Evolutionary conservation across 345 rosid species (phyloP).

Genomic region (Turnera subulata): DNA sequence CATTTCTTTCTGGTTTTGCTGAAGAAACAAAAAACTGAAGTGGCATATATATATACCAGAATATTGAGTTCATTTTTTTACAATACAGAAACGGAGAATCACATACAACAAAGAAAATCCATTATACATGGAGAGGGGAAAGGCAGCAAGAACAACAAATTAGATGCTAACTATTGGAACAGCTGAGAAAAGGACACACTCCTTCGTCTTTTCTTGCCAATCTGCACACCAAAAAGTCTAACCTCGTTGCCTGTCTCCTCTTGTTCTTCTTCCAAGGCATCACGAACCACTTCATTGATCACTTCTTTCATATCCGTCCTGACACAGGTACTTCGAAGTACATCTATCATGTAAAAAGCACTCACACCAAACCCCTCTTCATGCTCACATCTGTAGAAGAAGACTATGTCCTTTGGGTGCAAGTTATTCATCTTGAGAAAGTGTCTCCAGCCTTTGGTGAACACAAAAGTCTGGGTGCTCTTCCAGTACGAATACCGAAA

Average conservation of each 20-base stretch:
- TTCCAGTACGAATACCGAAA: slow-evolving; percentile 21
- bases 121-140: too few relatives aligned
- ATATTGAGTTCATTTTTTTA: too few relatives aligned
- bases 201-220: slow-evolving; percentile 1
- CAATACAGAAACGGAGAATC: too few relatives aligned
- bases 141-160: too few relatives aligned
- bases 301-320: neutral
- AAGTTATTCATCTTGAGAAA: slow-evolving; percentile 21
- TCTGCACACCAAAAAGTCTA: slow-evolving; percentile 12
- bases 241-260: slow-evolving; percentile 6
- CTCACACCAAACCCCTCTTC: neutral
- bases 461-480: slow-evolving; percentile 9
- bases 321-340: neutral
- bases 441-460: slow-evolving; percentile 24
- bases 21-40: too few relatives aligned
- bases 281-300: neutral
- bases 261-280: neutral
- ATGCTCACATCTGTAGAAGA: slow-evolving; percentile 14
- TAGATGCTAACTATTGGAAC: too few relatives aligned
- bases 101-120: too few relatives aligned
- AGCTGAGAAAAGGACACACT: too few relatives aligned
- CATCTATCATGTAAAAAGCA: slow-evolving; percentile 22
- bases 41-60: too few relatives aligned
- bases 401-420: slow-evolving; percentile 14
- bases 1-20: too few relatives aligned